phyloP scores from a whole-genome alignment of 1,139 yeast species.

The Hansenula lynferdii region DNA sequence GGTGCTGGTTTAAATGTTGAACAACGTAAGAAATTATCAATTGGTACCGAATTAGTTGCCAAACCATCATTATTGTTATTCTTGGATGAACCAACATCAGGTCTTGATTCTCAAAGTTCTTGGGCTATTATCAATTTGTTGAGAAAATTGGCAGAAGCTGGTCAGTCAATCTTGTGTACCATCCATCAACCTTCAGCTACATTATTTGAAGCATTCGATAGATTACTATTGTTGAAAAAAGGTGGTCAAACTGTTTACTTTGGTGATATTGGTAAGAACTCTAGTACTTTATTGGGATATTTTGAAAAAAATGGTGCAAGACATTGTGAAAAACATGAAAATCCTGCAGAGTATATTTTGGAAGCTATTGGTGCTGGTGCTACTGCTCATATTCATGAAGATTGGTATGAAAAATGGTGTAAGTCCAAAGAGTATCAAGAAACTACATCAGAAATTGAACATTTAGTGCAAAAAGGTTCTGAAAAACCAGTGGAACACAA shows the following conservation, averaged over 20 bases:
- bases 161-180: conserved; percentile 53
- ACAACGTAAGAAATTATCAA: conserved; percentile 55
- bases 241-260: conserved; percentile 54
- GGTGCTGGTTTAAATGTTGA: conserved; percentile 56
- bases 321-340: conserved; percentile 37
- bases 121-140: conserved; percentile 47
- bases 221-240: conserved; percentile 32
- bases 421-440: conserved; percentile 27
- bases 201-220: conserved; percentile 39
- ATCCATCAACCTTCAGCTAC: conserved; percentile 60
- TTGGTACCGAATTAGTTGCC: conserved; percentile 52
- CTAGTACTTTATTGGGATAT: conserved; percentile 40
- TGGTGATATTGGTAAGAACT: conserved; percentile 53
- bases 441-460: conserved; percentile 24
- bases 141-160: conserved; percentile 41
- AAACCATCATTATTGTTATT: conserved; percentile 44
- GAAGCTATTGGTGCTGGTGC: conserved; percentile 63
- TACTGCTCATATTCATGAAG: conserved; percentile 33
- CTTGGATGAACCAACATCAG: conserved; percentile 51
- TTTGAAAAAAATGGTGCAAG: conserved; percentile 46
- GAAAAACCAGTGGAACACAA: background rate
- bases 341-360: conserved; percentile 59
- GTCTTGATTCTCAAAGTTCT: conserved; percentile 51
- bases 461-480: conserved; percentile 6
- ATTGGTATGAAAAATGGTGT: conserved; percentile 45